Evolutionary conservation across 2,329 filamentous ascomycete species (phyloP).

Genomic region (Graphiopsis chlorocephala): DNA sequence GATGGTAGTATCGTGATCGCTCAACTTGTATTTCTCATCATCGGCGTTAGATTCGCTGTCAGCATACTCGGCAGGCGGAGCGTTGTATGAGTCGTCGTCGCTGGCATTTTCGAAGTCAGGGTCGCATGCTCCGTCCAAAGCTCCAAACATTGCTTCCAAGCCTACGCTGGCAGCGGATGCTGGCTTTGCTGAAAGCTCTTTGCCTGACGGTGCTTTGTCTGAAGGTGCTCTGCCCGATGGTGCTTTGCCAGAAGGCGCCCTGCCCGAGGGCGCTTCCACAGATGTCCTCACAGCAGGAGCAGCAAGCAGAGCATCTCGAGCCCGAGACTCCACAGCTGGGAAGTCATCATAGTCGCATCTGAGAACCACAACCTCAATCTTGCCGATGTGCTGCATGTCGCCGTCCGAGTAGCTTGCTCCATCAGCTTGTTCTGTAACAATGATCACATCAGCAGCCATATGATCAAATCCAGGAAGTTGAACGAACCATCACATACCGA

Average conservation of each 20-base stretch:
- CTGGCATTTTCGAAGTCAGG: not conserved
- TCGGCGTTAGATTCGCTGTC: not conserved
- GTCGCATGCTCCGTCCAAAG: slow-evolving; percentile 37
- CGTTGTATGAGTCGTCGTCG: not conserved
- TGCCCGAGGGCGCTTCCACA: not conserved
- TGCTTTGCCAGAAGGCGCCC: slow-evolving; percentile 13
- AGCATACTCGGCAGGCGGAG: not conserved
- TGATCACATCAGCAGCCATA: not conserved
- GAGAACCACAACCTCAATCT: slow-evolving; percentile 49
- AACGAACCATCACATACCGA: slow-evolving; percentile 37
- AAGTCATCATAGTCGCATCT: slow-evolving; percentile 38
- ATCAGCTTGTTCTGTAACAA: slow-evolving; percentile 38
- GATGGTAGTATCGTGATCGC: not conserved
- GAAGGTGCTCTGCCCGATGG: slow-evolving; percentile 14
- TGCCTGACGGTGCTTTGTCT: slow-evolving; percentile 13
- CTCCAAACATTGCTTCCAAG: slow-evolving; percentile 28
- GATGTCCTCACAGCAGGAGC: not conserved
- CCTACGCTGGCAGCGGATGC: not conserved
- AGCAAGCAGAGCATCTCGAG: not conserved
- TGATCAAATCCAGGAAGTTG: not conserved
- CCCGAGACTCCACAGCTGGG: not conserved
- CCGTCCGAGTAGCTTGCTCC: slow-evolving; percentile 34
- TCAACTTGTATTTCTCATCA: not conserved
- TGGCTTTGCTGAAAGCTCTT: slow-evolving; percentile 13
- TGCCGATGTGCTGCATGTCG: slow-evolving; percentile 42